Percentiles rank a stretch among this genome's conserved stretches.
Evolutionary conservation across 129 eudicot species (phyloP).

Genomic region (Sambucus nigra): DNA sequence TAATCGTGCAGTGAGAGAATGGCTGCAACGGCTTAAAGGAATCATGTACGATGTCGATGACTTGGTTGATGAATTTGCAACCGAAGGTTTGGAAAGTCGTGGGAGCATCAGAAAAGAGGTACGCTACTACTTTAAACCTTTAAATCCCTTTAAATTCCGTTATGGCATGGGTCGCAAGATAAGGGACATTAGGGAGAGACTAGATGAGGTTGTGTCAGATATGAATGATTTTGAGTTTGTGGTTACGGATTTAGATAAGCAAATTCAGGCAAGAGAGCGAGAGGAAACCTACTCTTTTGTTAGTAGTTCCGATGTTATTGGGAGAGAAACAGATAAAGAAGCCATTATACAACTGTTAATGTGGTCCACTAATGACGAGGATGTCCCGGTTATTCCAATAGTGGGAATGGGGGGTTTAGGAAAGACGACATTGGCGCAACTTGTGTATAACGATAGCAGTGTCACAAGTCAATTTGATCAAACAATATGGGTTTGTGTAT

Average conservation of each 20-base stretch:
- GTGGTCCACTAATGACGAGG: background rate
- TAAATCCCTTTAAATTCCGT: background rate
- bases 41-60: background rate
- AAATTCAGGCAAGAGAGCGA: background rate
- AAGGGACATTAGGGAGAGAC: background rate
- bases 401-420: constrained; percentile 25
- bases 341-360: background rate
- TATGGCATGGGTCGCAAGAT: background rate
- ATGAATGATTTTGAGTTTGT: background rate
- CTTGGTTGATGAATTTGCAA: constrained; percentile 1
- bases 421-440: constrained; percentile 16
- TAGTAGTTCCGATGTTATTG: background rate
- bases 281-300: constrained; percentile 2
- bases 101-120: background rate
- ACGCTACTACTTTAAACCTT: background rate
- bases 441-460: constrained; percentile 11
- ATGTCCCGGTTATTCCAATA: constrained; percentile 8
- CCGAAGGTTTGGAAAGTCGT: background rate
- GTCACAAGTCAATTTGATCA: constrained; percentile 1
- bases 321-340: constrained; percentile 8
- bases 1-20: background rate
- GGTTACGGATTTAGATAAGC: background rate
- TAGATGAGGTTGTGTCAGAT: background rate
- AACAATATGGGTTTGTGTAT: constrained; percentile 11
- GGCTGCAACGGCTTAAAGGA: constrained; percentile 1